phyloP scores from a whole-genome alignment of 768 basidiomycete genomes.

The Daedalea quercina region DNA sequence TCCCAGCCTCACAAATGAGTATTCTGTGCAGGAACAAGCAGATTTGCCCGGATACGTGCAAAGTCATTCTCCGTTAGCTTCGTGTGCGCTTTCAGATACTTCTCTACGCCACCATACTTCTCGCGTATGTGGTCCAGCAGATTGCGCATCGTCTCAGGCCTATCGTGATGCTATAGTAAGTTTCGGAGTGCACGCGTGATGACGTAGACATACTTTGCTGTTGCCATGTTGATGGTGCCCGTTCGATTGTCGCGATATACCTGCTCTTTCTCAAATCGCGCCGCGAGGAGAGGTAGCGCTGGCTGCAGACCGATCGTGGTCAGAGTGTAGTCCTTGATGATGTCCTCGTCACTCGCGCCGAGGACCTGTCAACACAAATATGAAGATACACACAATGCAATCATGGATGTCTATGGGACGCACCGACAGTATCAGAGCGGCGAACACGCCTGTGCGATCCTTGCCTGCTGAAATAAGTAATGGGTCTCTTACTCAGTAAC shows the following conservation, averaged over 20 bases:
- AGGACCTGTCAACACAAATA: slow-evolving; percentile 25
- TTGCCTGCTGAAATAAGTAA: slow-evolving; percentile 32
- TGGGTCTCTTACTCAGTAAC: background rate
- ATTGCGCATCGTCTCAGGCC: slow-evolving; percentile 31
- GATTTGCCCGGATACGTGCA: slow-evolving; percentile 9
- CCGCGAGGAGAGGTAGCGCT: slow-evolving; percentile 22
- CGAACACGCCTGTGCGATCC: slow-evolving; percentile 36
- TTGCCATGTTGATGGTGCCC: slow-evolving; percentile 29
- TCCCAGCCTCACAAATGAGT: too few relatives aligned
- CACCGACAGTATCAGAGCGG: slow-evolving; percentile 30
- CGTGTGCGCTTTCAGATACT: slow-evolving; percentile 26
- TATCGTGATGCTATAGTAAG: slow-evolving; percentile 15
- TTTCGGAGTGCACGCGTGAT: background rate
- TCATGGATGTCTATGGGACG: too few relatives aligned
- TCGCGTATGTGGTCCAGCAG: slow-evolving; percentile 25
- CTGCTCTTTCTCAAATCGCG: slow-evolving; percentile 24
- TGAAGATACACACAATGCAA: too few relatives aligned
- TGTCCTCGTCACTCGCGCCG: slow-evolving; percentile 32
- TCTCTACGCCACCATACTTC: slow-evolving; percentile 32
- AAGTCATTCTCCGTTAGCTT: slow-evolving; percentile 28
- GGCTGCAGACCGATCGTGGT: slow-evolving; percentile 33
- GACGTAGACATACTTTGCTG: slow-evolving; percentile 24
- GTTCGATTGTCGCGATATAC: slow-evolving; percentile 28
- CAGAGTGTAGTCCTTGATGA: slow-evolving; percentile 34
- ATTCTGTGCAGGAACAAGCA: slow-evolving; percentile 1